phyloP scores from a whole-genome alignment of 2,329 filamentous ascomycete genomes.

The Hymenoscyphus fraxineus region DNA sequence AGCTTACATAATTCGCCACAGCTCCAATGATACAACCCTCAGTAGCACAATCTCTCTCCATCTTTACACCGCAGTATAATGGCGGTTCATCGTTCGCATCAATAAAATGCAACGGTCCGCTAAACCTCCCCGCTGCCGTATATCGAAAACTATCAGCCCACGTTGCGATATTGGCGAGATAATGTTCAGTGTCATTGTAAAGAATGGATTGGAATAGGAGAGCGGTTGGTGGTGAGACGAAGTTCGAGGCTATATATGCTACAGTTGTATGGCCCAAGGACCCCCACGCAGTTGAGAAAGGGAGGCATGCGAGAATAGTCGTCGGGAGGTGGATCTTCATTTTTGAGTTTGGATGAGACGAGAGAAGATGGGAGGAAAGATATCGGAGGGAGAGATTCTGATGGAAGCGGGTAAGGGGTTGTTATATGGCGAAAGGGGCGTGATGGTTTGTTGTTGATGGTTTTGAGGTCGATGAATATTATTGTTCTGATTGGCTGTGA shows the following conservation, averaged over 20 bases:
- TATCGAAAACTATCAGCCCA: slow-evolving; percentile 64
- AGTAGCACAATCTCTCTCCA: slow-evolving; percentile 57
- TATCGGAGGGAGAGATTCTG: background rate
- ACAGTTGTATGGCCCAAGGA: slow-evolving; percentile 62
- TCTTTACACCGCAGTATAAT: slow-evolving; percentile 52
- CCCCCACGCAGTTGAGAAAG: slow-evolving; percentile 25
- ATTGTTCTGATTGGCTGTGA: background rate
- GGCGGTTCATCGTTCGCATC: slow-evolving; percentile 64
- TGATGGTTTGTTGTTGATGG: background rate
- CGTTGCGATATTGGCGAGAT: slow-evolving; percentile 59
- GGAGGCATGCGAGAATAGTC: slow-evolving; percentile 13
- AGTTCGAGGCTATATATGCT: slow-evolving; percentile 58
- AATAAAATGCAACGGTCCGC: slow-evolving; percentile 64
- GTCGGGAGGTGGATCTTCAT: slow-evolving; percentile 15
- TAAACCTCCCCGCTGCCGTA: slow-evolving; percentile 59
- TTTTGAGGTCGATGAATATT: background rate
- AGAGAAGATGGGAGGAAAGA: background rate
- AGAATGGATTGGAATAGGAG: slow-evolving; percentile 56
- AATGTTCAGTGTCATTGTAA: slow-evolving; percentile 50
- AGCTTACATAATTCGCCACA: slow-evolving; percentile 33
- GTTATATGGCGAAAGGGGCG: background rate
- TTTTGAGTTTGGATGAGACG: slow-evolving; percentile 10
- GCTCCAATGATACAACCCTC: slow-evolving; percentile 57
- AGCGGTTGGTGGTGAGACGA: slow-evolving; percentile 54
- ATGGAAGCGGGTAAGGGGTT: background rate